Conservation (phyloP, 2,329 filamentous ascomycete species). For the Aotearoamyces nothofagi region DNA sequence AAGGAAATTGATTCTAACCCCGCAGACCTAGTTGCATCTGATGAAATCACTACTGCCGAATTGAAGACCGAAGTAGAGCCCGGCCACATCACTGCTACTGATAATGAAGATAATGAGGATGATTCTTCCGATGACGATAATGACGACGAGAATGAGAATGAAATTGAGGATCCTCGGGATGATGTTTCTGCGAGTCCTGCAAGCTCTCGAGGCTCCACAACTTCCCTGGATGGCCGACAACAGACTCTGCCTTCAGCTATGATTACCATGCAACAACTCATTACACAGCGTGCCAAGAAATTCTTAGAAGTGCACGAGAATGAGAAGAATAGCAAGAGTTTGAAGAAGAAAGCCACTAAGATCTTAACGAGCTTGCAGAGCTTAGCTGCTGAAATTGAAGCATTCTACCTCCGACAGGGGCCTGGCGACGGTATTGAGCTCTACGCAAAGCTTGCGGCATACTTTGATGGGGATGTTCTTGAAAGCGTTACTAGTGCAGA, state of each 20-base stretch:
- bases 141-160: conserved; percentile 31
- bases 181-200: conserved; percentile 18
- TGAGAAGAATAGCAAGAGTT: conserved; percentile 51
- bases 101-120: conserved; percentile 27
- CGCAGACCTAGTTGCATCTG: conserved; percentile 16
- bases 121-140: conserved; percentile 37
- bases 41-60: conserved; percentile 18
- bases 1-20: conserved; percentile 8
- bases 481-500: conserved; percentile 95
- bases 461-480: conserved; percentile 78
- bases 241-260: conserved; percentile 30
- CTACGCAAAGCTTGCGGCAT: conserved; percentile 62
- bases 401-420: conserved; percentile 48
- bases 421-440: conserved; percentile 43
- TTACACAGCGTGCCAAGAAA: conserved; percentile 61
- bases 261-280: conserved; percentile 52
- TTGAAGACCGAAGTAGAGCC: conserved; percentile 6
- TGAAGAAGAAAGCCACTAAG: conserved; percentile 64
- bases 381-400: conserved; percentile 57
- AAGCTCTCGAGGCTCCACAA: conserved; percentile 47
- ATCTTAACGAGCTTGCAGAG: conserved; percentile 60
- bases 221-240: conserved; percentile 42
- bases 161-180: conserved; percentile 37
- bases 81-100: conserved; percentile 5
- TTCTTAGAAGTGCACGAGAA: conserved; percentile 77